phyloP scores from a whole-genome alignment of 2,329 filamentous ascomycete species.

The Colletotrichum neosansevieriae region DNA sequence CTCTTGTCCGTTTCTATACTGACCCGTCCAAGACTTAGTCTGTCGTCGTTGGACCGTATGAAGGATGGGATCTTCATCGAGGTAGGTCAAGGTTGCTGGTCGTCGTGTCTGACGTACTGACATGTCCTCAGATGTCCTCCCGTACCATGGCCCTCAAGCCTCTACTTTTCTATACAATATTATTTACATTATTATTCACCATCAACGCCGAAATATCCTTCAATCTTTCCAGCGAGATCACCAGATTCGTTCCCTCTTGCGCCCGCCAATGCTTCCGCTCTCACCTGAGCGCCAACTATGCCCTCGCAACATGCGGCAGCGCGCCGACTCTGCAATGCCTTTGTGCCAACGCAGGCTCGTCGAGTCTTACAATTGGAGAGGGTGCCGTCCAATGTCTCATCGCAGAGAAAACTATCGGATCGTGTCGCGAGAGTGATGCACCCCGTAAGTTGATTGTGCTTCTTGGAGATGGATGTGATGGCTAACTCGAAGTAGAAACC shows the following conservation, averaged over 20 bases:
- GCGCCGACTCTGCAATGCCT: conserved; percentile 70
- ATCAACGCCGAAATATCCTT: conserved; percentile 45
- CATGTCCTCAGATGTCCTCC: conserved; percentile 52
- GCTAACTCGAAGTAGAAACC: conserved; percentile 47
- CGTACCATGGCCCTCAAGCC: conserved; percentile 58
- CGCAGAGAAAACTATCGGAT: conserved; percentile 61
- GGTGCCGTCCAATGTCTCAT: conserved; percentile 76
- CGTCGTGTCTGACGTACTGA: neutral
- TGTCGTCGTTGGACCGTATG: conserved; percentile 32
- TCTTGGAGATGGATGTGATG: neutral
- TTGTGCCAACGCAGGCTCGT: conserved; percentile 69
- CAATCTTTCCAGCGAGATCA: conserved; percentile 53
- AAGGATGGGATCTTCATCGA: conserved; percentile 42
- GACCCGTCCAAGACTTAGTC: conserved; percentile 23
- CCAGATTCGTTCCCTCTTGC: conserved; percentile 66
- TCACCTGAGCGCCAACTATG: conserved; percentile 73
- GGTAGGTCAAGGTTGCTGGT: conserved; percentile 5
- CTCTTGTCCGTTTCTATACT: neutral
- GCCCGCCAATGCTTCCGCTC: conserved; percentile 71
- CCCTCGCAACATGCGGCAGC: conserved; percentile 59
- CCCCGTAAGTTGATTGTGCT: conserved; percentile 49
- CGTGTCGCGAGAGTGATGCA: conserved; percentile 63
- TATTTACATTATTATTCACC: conserved; percentile 46
- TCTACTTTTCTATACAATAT: conserved; percentile 46
- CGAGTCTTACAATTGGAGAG: conserved; percentile 79